Percentiles rank a stretch among this genome's conserved stretches.
Evolutionary conservation across 257 asterid species (phyloP).

Genomic region (Henckelia pumila): DNA sequence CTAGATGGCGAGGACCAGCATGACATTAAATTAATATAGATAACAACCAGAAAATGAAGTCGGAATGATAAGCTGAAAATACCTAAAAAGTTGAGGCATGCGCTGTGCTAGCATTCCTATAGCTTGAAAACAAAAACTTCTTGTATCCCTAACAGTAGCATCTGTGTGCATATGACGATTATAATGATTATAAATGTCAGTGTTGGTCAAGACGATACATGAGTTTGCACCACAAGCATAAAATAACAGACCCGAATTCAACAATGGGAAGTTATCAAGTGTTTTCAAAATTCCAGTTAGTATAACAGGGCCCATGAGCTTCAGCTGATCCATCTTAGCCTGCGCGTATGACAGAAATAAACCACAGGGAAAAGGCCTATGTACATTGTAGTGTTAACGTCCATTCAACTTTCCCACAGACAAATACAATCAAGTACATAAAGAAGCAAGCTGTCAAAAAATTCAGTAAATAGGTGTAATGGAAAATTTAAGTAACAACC

Average conservation of each 20-base stretch:
- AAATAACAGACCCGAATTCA: constrained; percentile 59
- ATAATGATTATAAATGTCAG: constrained; percentile 19
- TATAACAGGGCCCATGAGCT: constrained; percentile 92
- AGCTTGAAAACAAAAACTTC: constrained; percentile 86
- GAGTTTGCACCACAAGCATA: constrained; percentile 28
- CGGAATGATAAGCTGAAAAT: constrained; percentile 16
- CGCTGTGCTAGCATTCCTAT: constrained; percentile 93
- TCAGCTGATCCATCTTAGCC: constrained; percentile 84
- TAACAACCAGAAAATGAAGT: constrained; percentile 18
- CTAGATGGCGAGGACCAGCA: constrained; percentile 35
- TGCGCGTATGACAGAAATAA: constrained; percentile 32
- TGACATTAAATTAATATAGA: constrained; percentile 7
- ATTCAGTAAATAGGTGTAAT: neutral
- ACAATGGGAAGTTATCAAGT: constrained; percentile 62
- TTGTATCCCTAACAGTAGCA: constrained; percentile 70
- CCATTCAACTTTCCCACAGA: constrained; percentile 18
- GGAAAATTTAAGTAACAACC: neutral
- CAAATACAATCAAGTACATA: neutral
- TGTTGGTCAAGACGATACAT: constrained; percentile 20
- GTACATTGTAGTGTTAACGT: constrained; percentile 8
- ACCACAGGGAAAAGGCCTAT: constrained; percentile 18
- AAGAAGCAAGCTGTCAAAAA: constrained; percentile 13
- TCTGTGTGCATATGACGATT: constrained; percentile 48
- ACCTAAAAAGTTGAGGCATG: constrained; percentile 97
- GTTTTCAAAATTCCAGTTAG: constrained; percentile 73